A percentile compares a stretch with the other conserved stretches of the same genome.
Conservation (phyloP, 805 yeast genomes). For the Ogataea nitratoaversa region DNA sequence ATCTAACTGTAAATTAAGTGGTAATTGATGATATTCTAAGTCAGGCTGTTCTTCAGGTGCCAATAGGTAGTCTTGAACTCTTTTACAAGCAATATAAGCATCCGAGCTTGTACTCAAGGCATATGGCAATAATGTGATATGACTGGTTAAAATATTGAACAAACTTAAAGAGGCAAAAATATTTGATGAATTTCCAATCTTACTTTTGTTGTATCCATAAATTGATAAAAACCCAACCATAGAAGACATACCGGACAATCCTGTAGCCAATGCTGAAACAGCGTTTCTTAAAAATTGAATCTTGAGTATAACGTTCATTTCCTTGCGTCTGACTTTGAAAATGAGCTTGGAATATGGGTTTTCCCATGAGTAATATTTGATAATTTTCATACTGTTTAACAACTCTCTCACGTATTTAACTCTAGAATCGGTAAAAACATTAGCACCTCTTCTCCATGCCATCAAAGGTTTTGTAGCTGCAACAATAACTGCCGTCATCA, state of each 20-base stretch:
- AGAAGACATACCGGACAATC: slow-evolving; percentile 69
- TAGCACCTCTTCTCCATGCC: slow-evolving; percentile 51
- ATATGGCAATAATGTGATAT: slow-evolving; percentile 65
- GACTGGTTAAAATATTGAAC: slow-evolving; percentile 57
- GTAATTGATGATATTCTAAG: slow-evolving; percentile 13
- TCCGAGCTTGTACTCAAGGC: slow-evolving; percentile 67
- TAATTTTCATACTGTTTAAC: slow-evolving; percentile 69
- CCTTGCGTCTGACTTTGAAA: slow-evolving; percentile 51
- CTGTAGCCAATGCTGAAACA: slow-evolving; percentile 60
- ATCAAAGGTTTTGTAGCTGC: slow-evolving; percentile 49
- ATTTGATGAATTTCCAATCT: slow-evolving; percentile 49
- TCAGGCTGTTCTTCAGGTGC: slow-evolving; percentile 34
- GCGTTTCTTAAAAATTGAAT: slow-evolving; percentile 64
- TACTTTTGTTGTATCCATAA: slow-evolving; percentile 32
- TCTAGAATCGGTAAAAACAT: slow-evolving; percentile 67
- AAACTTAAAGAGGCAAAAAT: slow-evolving; percentile 69
- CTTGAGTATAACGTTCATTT: slow-evolving; percentile 55
- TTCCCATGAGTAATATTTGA: slow-evolving; percentile 92
- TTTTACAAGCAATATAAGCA: slow-evolving; percentile 53
- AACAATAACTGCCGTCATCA: slow-evolving; percentile 47
- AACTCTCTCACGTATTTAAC: slow-evolving; percentile 76
- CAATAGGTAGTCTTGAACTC: slow-evolving; percentile 52
- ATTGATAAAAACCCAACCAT: slow-evolving; percentile 44
- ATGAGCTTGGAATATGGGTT: slow-evolving; percentile 62
- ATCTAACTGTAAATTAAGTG: slow-evolving; percentile 9